Evolutionary conservation across 495 filamentous ascomycete genomes (phyloP).

Genomic region (Glutinoglossum americanum): DNA sequence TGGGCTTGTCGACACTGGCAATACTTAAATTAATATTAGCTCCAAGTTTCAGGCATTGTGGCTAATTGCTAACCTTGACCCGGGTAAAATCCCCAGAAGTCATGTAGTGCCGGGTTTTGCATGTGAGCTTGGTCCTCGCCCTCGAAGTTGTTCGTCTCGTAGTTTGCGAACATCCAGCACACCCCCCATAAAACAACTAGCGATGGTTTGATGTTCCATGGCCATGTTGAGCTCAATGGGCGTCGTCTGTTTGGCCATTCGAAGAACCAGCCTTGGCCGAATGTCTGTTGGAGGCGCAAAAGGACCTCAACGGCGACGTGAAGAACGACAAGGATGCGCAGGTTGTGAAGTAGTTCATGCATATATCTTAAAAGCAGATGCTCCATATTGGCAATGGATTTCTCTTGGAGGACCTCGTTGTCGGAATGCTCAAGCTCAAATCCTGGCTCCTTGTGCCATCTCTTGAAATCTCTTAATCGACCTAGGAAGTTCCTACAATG

Average conservation of each 20-base stretch:
- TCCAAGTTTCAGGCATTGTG: background rate
- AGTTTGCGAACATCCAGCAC: slow-evolving; percentile 29
- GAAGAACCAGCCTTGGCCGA: slow-evolving; percentile 9
- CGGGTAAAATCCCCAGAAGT: background rate
- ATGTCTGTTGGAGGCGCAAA: background rate
- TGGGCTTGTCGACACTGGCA: background rate
- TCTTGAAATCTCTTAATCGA: background rate
- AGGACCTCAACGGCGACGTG: background rate
- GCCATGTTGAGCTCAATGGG: slow-evolving; percentile 29
- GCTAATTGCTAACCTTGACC: background rate
- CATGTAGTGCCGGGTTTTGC: background rate
- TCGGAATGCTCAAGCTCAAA: background rate
- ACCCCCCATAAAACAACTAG: slow-evolving; percentile 32
- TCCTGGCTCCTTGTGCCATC: background rate
- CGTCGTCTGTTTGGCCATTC: slow-evolving; percentile 19
- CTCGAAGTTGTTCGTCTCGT: slow-evolving; percentile 3
- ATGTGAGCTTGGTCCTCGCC: background rate
- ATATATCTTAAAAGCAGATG: slow-evolving; percentile 1
- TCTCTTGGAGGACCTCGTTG: background rate
- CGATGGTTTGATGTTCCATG: slow-evolving; percentile 28
- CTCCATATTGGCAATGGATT: slow-evolving; percentile 3
- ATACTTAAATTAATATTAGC: background rate
- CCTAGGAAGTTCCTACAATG: background rate
- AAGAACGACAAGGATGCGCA: background rate
- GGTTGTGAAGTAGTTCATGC: background rate